Percentiles rank a stretch among this genome's conserved stretches.
These are phyloP conservation scores for Tilletia indica DNA, from an alignment of 1,284 basidiomycete species.

Conservation along the genomic window DNA sequence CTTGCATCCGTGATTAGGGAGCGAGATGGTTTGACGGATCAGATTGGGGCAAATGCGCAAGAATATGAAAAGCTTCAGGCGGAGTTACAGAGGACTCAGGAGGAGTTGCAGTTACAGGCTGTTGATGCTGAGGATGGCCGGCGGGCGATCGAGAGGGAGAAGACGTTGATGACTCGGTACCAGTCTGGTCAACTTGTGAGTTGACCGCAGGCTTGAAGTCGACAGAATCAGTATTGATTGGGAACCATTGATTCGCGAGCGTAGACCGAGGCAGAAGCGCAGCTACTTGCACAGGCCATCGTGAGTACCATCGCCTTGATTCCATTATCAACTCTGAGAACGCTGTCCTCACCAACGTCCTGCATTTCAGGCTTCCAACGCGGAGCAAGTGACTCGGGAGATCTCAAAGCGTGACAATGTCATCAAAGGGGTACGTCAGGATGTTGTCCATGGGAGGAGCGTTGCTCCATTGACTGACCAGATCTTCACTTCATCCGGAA, in stretches of 20 bases:
- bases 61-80: background rate
- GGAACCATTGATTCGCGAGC: too few species aligned
- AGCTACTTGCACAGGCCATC: slow-evolving; percentile 8
- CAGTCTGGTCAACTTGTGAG: slow-evolving; percentile 11
- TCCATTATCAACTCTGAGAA: background rate
- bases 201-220: too few species aligned
- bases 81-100: background rate
- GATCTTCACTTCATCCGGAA: background rate
- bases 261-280: slow-evolving; percentile 8
- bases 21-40: background rate
- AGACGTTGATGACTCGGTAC: background rate
- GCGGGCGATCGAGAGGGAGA: background rate
- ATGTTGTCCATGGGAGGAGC: too few species aligned
- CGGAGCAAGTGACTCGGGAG: slow-evolving; percentile 5
- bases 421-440: background rate
- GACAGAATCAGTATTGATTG: too few species aligned
- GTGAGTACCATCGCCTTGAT: background rate
- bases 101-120: slow-evolving; percentile 1
- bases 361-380: background rate
- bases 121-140: background rate
- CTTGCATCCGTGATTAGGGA: background rate
- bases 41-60: background rate
- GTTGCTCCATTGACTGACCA: background rate
- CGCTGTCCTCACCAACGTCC: background rate
- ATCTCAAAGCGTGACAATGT: slow-evolving; percentile 12